A percentile compares a stretch with the other conserved stretches of the same genome.
These are phyloP conservation scores for Selenicereus undatus DNA, from an alignment of 148 eudicot species.

Conservation along the genomic window DNA sequence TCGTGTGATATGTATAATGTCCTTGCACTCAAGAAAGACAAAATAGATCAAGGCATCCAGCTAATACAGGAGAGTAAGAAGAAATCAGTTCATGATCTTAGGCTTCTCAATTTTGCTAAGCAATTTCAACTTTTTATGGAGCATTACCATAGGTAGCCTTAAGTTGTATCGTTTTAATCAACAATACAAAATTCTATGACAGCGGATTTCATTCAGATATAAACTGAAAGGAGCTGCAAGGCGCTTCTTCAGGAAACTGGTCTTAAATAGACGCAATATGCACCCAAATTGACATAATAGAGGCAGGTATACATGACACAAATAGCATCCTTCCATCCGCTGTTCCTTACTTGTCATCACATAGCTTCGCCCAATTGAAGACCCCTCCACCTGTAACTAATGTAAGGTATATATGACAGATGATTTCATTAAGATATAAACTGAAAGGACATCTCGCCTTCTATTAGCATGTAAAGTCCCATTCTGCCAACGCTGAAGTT, in stretches of 20 bases:
- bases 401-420: neutral
- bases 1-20: too few relatives aligned
- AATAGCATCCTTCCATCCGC: conserved; percentile 14
- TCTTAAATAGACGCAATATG: neutral
- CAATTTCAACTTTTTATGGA: neutral
- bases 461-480: conserved; percentile 29
- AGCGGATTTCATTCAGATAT: too few relatives aligned
- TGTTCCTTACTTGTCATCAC: conserved; percentile 11
- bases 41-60: neutral
- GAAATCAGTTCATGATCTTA: conserved; percentile 1
- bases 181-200: neutral
- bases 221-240: too few relatives aligned
- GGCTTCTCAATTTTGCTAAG: neutral
- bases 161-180: neutral
- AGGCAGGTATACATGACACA: conserved; percentile 22
- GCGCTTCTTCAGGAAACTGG: neutral
- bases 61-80: neutral
- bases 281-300: conserved; percentile 26
- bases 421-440: neutral
- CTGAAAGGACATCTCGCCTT: conserved; percentile 9
- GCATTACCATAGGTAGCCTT: neutral
- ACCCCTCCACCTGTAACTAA: neutral
- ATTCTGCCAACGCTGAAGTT: conserved; percentile 19
- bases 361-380: conserved; percentile 12
- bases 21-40: neutral